These are phyloP conservation scores for Suhomyces pyralidae DNA, from an alignment of 805 yeast genomes.

Conservation along the genomic window DNA sequence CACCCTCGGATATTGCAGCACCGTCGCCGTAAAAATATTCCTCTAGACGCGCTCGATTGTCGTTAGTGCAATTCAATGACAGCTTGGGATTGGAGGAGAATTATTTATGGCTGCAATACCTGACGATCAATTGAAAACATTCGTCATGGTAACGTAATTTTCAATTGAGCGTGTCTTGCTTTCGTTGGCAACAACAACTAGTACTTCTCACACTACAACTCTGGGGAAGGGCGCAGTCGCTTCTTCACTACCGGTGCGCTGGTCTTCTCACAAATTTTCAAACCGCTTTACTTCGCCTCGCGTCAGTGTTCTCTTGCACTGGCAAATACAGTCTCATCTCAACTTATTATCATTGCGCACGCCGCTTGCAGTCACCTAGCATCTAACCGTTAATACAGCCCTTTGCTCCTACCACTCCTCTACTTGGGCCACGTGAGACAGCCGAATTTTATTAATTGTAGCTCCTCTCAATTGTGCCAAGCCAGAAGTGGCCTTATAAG, in stretches of 20 bases:
- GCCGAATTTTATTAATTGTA: background rate
- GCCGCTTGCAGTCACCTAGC: background rate
- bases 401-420: background rate
- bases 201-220: background rate
- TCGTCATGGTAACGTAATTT: background rate
- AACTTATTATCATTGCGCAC: background rate
- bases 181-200: background rate
- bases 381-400: background rate
- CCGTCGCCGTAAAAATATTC: background rate
- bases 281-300: background rate
- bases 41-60: background rate
- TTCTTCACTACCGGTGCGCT: background rate
- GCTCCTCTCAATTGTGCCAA: background rate
- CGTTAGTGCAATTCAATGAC: background rate
- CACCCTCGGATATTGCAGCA: background rate
- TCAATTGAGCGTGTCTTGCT: background rate
- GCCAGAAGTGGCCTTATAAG: background rate
- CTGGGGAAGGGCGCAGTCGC: background rate
- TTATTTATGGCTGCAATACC: background rate
- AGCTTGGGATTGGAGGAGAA: background rate
- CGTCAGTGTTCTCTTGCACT: background rate
- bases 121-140: background rate
- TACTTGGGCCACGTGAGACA: background rate
- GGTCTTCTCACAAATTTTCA: background rate
- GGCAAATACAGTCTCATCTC: background rate